These are phyloP conservation scores for Scutellaria baicalensis DNA, from an alignment of 257 asterid species.

Conservation along the genomic window DNA sequence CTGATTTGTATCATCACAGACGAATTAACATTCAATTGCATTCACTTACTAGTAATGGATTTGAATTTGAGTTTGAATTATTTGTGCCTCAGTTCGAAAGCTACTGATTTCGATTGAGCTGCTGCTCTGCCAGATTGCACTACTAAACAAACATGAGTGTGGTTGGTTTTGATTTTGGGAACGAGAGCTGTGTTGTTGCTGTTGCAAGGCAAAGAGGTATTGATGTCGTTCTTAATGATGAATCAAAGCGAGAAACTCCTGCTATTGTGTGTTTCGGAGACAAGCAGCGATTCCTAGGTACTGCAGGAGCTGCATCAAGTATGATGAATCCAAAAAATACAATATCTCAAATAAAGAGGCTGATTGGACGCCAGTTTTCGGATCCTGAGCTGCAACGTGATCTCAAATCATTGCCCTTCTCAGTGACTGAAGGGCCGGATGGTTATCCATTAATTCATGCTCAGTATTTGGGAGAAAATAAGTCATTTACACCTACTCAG, in stretches of 20 bases:
- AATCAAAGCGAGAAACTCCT: slow-evolving; percentile 93
- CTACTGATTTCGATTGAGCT: not conserved
- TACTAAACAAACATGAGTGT: slow-evolving; percentile 68
- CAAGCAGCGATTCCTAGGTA: slow-evolving; percentile 89
- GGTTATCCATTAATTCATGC: slow-evolving; percentile 79
- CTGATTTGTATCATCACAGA: not conserved
- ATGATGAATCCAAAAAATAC: slow-evolving; percentile 91
- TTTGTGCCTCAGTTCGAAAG: slow-evolving; percentile 22
- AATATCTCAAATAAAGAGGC: slow-evolving; percentile 75
- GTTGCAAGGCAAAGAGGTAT: slow-evolving; percentile 95
- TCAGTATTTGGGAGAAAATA: slow-evolving; percentile 64
- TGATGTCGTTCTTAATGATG: slow-evolving; percentile 88
- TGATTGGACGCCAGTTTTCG: slow-evolving; percentile 70
- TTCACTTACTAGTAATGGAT: not conserved
- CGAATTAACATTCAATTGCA: not conserved
- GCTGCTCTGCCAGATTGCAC: not conserved
- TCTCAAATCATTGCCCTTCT: slow-evolving; percentile 64
- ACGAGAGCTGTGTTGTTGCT: slow-evolving; percentile 83
- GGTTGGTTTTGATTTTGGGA: slow-evolving; percentile 91
- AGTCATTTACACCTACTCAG: slow-evolving; percentile 82
- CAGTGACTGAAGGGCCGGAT: slow-evolving; percentile 79
- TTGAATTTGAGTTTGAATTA: not conserved
- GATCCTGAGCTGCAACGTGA: slow-evolving; percentile 92
- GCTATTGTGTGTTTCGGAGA: slow-evolving; percentile 87
- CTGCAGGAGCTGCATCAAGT: slow-evolving; percentile 93